Evolutionary conservation across 768 basidiomycete species (phyloP).

Genomic region (Termitomyces eurrhizus): DNA sequence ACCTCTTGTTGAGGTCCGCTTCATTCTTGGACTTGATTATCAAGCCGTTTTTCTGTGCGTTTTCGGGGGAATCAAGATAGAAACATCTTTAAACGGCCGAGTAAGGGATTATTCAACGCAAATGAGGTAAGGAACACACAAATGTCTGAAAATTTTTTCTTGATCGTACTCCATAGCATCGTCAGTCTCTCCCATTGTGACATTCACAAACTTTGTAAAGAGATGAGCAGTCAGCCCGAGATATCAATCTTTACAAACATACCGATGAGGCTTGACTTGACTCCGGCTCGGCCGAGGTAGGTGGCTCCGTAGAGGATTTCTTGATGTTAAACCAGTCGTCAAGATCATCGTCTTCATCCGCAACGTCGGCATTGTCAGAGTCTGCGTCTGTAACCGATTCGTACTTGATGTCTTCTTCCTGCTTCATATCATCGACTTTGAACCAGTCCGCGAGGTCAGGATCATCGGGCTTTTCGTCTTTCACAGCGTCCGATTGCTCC

Average conservation of each 20-base stretch:
- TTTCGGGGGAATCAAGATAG: slow-evolving; percentile 81
- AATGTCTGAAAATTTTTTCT: slow-evolving; percentile 74
- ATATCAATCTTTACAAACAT: not conserved
- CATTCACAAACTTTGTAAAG: slow-evolving; percentile 23
- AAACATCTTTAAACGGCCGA: slow-evolving; percentile 55
- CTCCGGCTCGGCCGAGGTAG: not conserved
- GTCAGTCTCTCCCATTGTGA: slow-evolving; percentile 70
- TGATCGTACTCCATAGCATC: slow-evolving; percentile 76
- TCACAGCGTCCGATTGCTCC: slow-evolving; percentile 24
- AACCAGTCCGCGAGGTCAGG: slow-evolving; percentile 59
- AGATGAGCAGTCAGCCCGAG: not conserved
- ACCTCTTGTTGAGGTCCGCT: slow-evolving; percentile 53
- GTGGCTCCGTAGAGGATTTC: slow-evolving; percentile 10
- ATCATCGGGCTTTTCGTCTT: slow-evolving; percentile 31
- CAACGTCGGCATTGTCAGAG: slow-evolving; percentile 63
- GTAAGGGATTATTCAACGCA: not conserved
- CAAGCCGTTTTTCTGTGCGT: slow-evolving; percentile 67
- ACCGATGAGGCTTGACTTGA: slow-evolving; percentile 8
- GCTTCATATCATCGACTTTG: slow-evolving; percentile 38
- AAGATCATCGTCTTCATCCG: slow-evolving; percentile 28
- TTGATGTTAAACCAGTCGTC: slow-evolving; percentile 40
- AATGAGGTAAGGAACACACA: slow-evolving; percentile 43
- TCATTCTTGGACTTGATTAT: slow-evolving; percentile 49
- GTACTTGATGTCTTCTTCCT: slow-evolving; percentile 20
- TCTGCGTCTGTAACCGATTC: slow-evolving; percentile 65